A percentile compares a stretch with the other conserved stretches of the same genome.
These are phyloP conservation scores for Lactifluus echinatus DNA, from an alignment of 768 basidiomycete genomes.

Conservation along the genomic window DNA sequence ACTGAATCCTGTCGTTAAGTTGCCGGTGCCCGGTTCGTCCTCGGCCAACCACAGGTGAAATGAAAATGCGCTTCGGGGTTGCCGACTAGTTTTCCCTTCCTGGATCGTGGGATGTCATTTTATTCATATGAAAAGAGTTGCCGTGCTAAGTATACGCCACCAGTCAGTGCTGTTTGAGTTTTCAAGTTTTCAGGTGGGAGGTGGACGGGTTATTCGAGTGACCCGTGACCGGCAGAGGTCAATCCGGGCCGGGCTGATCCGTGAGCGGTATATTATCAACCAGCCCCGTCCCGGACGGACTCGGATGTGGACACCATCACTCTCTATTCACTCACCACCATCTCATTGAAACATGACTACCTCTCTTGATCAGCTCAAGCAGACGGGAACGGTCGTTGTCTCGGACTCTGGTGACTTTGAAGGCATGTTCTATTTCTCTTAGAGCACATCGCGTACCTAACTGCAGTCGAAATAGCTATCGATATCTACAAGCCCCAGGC, in stretches of 20 bases:
- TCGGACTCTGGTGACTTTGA: conserved; percentile 97
- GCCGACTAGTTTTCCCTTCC: too few relatives aligned
- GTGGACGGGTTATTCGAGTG: too few relatives aligned
- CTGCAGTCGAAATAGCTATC: conserved; percentile 50
- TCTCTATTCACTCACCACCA: conserved; percentile 10
- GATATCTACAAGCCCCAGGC: conserved; percentile 94
- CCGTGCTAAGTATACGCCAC: too few relatives aligned
- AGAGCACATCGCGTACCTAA: conserved; percentile 7
- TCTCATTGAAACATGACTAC: conserved; percentile 45
- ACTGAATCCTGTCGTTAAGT: too few relatives aligned
- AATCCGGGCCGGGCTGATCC: conserved; percentile 4
- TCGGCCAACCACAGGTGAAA: too few relatives aligned
- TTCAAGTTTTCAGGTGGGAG: too few relatives aligned
- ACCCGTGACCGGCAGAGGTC: too few relatives aligned
- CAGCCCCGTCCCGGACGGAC: not conserved
- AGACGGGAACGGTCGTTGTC: conserved; percentile 91
- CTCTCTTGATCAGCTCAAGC: conserved; percentile 78
- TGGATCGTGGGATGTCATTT: too few relatives aligned
- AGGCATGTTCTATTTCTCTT: conserved; percentile 33
- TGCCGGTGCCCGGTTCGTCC: too few relatives aligned
- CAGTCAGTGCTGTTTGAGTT: not conserved
- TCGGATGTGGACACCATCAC: not conserved
- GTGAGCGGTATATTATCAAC: conserved; percentile 8
- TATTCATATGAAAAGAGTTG: too few relatives aligned
- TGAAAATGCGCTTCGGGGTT: too few relatives aligned